Conservation (phyloP, 2,329 filamentous ascomycete genomes). For the Metarhizium anisopliae region DNA sequence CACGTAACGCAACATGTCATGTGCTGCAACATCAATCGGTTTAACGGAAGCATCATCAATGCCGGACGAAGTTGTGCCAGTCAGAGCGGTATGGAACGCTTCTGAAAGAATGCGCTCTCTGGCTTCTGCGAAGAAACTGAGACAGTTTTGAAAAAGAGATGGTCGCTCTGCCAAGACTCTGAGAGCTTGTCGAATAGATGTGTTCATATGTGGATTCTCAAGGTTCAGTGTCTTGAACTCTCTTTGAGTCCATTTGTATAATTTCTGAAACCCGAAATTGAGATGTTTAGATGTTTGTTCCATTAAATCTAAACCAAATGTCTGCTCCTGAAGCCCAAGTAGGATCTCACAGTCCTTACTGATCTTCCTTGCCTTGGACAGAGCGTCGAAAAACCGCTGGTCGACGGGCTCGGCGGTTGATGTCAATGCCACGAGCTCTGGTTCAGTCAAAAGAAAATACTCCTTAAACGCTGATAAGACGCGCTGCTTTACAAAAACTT, state of each 20-base stretch:
- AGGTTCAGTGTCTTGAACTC: slow-evolving; percentile 89
- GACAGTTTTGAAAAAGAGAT: slow-evolving; percentile 82
- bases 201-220: slow-evolving; percentile 87
- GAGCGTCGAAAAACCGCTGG: slow-evolving; percentile 70
- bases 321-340: slow-evolving; percentile 83
- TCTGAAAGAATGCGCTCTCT: slow-evolving; percentile 81
- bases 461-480: slow-evolving; percentile 68
- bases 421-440: slow-evolving; percentile 68
- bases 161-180: slow-evolving; percentile 84
- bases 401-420: slow-evolving; percentile 75
- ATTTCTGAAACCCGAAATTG: slow-evolving; percentile 85
- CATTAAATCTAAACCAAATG: slow-evolving; percentile 80
- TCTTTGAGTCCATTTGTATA: slow-evolving; percentile 90
- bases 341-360: slow-evolving; percentile 82
- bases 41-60: slow-evolving; percentile 58
- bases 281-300: slow-evolving; percentile 81
- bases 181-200: slow-evolving; percentile 73
- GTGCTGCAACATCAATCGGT: slow-evolving; percentile 87
- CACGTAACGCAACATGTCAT: slow-evolving; percentile 84
- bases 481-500: slow-evolving; percentile 71
- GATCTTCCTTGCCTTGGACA: slow-evolving; percentile 77
- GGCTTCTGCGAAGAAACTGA: slow-evolving; percentile 88
- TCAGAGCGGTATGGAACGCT: slow-evolving; percentile 80
- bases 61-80: slow-evolving; percentile 54
- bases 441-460: slow-evolving; percentile 78